Evolutionary conservation across 768 basidiomycete genomes (phyloP), one percentile per base, ranked within the genome.

Genomic region (Lactarius sp.): DNA sequence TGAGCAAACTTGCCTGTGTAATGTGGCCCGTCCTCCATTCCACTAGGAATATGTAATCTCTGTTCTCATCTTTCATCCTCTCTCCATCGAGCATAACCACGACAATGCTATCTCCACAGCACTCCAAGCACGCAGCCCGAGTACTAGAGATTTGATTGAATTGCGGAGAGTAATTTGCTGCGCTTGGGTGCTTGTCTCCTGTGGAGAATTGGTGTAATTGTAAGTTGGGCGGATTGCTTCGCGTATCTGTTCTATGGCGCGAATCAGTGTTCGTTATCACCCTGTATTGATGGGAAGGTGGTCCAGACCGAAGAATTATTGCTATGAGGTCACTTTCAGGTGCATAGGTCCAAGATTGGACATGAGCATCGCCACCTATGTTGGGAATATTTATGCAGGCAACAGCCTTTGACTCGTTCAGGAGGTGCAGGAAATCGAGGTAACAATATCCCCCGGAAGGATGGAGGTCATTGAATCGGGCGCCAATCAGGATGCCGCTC

Each of bases 201-300:
- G 62, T 64, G 20, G 62, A 64, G 62, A 64, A 64, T 50, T 64
- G 57, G 54, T 54, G 58, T 6, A 64, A 42, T 16, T 59, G 37
- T 2, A 49, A 22, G 37, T 16, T 36, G n/a, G 33, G 39, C 1
- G 13, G 9, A 7, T 37, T 37, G 0, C 22, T 34, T 52, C 27
- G 42, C 44, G 33, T 18, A 42, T 58, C 31, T 18, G 58, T 20
- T 16, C 57, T 64, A 47, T 49, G 27, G 34, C 33, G 18, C 18
- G 6, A 27, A 20, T 52, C n/a, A 52, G 39, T 31, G 22, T 12
- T n/a, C 20, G 3, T 18, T 57, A 20, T 20, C 3, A 47, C 14
- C 18, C 6, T 2, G 9, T 4, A 9, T 20, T 14, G 4, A 31
- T 0, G 22, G 22, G 12, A 18, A 51, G 47, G n/a, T 1, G 31